Percentiles rank a stretch among this genome's conserved stretches.
Conservation (phyloP, 148 eudicot species). For the Dianthus caryophyllus region DNA sequence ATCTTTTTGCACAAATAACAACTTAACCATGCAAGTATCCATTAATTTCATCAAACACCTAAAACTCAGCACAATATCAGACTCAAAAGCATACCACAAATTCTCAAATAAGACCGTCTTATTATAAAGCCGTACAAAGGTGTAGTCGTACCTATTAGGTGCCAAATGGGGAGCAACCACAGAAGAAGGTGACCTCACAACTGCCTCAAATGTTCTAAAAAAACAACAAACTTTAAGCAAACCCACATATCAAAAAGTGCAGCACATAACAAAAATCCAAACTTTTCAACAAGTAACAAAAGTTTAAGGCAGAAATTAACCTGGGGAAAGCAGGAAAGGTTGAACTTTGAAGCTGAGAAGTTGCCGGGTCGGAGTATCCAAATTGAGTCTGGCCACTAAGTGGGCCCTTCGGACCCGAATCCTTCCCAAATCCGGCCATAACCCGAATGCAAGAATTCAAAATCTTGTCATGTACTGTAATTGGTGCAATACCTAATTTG, state of each 20-base stretch:
- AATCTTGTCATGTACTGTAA: too few species aligned
- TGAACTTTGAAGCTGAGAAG: constrained; percentile 12
- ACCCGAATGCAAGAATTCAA: background rate
- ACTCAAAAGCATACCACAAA: too few species aligned
- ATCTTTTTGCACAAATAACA: background rate
- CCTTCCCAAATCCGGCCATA: constrained; percentile 34
- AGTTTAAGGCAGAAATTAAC: background rate
- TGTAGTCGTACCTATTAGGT: constrained; percentile 32
- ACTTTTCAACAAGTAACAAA: background rate
- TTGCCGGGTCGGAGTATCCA: constrained; percentile 24
- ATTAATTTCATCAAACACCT: background rate
- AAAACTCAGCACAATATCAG: too few species aligned
- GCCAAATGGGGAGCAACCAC: constrained; percentile 26
- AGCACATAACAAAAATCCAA: background rate
- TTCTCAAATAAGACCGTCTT: too few species aligned
- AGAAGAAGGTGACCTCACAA: constrained; percentile 25
- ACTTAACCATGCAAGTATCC: background rate
- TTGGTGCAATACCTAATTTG: too few species aligned
- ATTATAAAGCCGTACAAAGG: too few species aligned
- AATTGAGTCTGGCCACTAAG: constrained; percentile 22
- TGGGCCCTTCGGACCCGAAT: constrained; percentile 27
- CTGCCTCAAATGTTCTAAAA: constrained; percentile 39
- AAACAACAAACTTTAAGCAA: background rate
- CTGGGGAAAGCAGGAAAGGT: constrained; percentile 16
- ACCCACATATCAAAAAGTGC: background rate